Evolutionary conservation across 1,139 yeast genomes (phyloP).

Genomic region (Chernovozyma sophiae-reginae): DNA sequence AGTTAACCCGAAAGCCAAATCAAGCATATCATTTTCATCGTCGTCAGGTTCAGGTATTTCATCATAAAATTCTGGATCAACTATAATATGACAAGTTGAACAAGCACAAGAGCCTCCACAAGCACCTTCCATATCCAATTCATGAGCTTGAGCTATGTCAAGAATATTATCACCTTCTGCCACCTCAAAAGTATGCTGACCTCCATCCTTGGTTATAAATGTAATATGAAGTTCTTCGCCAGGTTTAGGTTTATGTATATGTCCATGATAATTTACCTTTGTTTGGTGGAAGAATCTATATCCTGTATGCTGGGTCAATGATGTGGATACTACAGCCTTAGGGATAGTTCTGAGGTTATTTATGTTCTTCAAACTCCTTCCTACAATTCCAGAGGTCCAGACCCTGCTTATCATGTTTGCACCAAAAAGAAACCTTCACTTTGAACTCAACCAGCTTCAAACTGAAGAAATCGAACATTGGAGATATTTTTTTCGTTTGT

Average conservation of each 20-base stretch:
- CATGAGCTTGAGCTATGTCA: constrained; percentile 93
- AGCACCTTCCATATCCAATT: constrained; percentile 96
- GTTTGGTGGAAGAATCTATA: constrained; percentile 12
- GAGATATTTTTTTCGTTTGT: too few species aligned
- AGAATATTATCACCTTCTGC: constrained; percentile 88
- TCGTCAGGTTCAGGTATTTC: constrained; percentile 92
- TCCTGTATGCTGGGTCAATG: too few species aligned
- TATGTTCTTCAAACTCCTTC: too few species aligned
- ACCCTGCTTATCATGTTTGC: too few species aligned
- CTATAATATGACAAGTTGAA: constrained; percentile 93
- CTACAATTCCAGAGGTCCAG: too few species aligned
- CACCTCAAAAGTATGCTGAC: constrained; percentile 75
- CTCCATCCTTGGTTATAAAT: constrained; percentile 88
- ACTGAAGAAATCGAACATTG: too few species aligned
- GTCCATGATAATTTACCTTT: constrained; percentile 56
- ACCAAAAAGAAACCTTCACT: too few species aligned
- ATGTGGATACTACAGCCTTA: too few species aligned
- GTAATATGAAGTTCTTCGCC: constrained; percentile 92
- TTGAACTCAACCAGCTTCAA: too few species aligned
- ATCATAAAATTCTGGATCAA: constrained; percentile 92
- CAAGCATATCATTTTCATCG: constrained; percentile 98
- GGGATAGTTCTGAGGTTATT: too few species aligned
- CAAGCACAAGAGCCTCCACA: constrained; percentile 99
- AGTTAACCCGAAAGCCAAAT: constrained; percentile 92
- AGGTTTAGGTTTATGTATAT: constrained; percentile 81